phyloP scores from a whole-genome alignment of 2,329 filamentous ascomycete genomes.

The Diaporthe velutina region DNA sequence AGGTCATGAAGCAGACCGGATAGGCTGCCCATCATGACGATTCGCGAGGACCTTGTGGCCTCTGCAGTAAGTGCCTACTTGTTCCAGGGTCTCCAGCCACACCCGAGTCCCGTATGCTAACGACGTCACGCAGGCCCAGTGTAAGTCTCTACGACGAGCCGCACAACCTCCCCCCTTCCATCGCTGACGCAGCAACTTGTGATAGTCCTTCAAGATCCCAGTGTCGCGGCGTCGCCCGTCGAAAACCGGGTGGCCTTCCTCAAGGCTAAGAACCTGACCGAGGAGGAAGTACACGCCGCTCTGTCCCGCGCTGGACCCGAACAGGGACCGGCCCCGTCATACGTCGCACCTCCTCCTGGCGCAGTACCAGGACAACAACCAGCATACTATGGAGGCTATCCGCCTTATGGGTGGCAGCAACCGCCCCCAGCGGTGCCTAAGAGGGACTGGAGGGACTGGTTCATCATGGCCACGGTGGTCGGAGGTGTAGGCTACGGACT shows the following conservation, averaged over 20 bases:
- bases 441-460: constrained; percentile 98
- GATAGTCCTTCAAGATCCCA: constrained; percentile 92
- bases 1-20: constrained; percentile 34
- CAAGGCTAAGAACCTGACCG: constrained; percentile 95
- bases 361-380: constrained; percentile 59
- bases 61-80: constrained; percentile 78
- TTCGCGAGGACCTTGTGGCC: constrained; percentile 92
- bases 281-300: constrained; percentile 92
- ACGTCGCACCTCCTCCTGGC: constrained; percentile 57
- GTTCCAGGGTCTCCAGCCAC: too few species aligned
- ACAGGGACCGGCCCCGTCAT: constrained; percentile 54
- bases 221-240: constrained; percentile 87
- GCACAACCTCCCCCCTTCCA: not conserved
- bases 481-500: constrained; percentile 90
- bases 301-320: constrained; percentile 80
- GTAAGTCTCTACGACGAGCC: constrained; percentile 48
- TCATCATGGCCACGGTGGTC: constrained; percentile 98
- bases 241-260: constrained; percentile 95
- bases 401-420: constrained; percentile 68
- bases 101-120: constrained; percentile 23
- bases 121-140: constrained; percentile 53
- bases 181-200: constrained; percentile 6
- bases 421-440: constrained; percentile 72
- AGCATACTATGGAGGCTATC: constrained; percentile 60
- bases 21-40: constrained; percentile 70